Base-by-base conservation (phyloP, 169 alveolate genomes). In the Toxoplasma gondii region DNA sequence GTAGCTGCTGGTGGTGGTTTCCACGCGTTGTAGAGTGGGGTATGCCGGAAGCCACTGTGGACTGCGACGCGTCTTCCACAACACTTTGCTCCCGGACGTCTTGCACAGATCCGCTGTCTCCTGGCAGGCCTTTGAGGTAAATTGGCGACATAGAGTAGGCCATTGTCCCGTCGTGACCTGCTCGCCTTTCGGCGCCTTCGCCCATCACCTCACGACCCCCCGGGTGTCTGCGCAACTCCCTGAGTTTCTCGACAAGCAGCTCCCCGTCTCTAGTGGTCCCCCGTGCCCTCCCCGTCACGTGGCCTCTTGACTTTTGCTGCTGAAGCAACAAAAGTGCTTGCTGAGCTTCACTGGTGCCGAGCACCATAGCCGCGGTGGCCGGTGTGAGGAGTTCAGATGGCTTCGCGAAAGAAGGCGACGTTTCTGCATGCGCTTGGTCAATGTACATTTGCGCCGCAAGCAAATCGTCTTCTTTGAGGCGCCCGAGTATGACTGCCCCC, bases 61-160 rank as follows among this genome's bases (percentile, higher is more conserved):
- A 31, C 45, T 38, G 87, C 41, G 87, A 27, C 87, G 9, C 87
- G 2, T 78, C 90, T 31, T 82, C 90, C 29, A 41, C 1, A 0
- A 41, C 69, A 82, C 90, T 82, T n/a, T 82, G 90, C n/a, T 82
- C 90, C 4, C 90, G 34, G 27, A 82, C 67, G 10, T 82, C 90
- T 45, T 53, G 74, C 64, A 92, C 92, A 34, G 80, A 82, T n/a
- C 92, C 95, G 41, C 80, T n/a, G 88, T 92, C 95, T 67, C 95
- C 92, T 0, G 92, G 69, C 44, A 92, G 92, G 38, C 95, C 95
- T 29, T 64, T 39, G 67, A 82, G 84, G n/a, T 92, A 92, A 10
- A 92, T 87, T 12, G 95, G 95, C 29, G 95, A 90, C 22, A 49
- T 38, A 41, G n/a, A 39, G 17, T 82, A 43, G 39, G 43, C 45